Percentiles rank a stretch among this genome's conserved stretches.
Evolutionary conservation across 2,329 filamentous ascomycete genomes (phyloP).

Genomic region (Sodiomyces alkalinus): DNA sequence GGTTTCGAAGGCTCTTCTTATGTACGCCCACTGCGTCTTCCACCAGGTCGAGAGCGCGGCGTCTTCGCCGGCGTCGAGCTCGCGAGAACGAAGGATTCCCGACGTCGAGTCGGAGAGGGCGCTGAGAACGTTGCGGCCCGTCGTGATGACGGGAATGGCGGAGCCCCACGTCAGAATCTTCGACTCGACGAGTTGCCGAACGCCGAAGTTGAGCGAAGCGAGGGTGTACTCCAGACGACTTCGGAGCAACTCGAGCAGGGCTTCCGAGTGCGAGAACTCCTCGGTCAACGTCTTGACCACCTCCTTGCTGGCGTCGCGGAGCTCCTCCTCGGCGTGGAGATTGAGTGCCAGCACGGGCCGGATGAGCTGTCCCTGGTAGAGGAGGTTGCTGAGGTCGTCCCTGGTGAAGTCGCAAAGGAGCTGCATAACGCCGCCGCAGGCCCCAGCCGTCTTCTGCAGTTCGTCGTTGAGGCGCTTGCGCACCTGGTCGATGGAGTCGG

Average conservation of each 20-base stretch:
- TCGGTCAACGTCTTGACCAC: slow-evolving; percentile 71
- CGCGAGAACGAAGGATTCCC: slow-evolving; percentile 38
- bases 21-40: slow-evolving; percentile 67
- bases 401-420: slow-evolving; percentile 63
- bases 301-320: slow-evolving; percentile 67
- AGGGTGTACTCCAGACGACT: slow-evolving; percentile 26
- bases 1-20: slow-evolving; percentile 60
- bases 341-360: slow-evolving; percentile 65
- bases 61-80: slow-evolving; percentile 45
- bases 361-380: slow-evolving; percentile 51
- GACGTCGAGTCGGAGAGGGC: slow-evolving; percentile 39
- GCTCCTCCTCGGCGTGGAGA: slow-evolving; percentile 63
- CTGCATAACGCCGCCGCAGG: slow-evolving; percentile 62
- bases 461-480: slow-evolving; percentile 66
- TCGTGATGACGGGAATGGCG: slow-evolving; percentile 40
- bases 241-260: slow-evolving; percentile 29
- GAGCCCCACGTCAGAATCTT: slow-evolving; percentile 36
- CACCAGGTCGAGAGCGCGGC: slow-evolving; percentile 63
- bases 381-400: slow-evolving; percentile 53
- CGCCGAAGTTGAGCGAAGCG: slow-evolving; percentile 25
- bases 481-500: slow-evolving; percentile 19
- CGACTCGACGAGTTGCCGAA: slow-evolving; percentile 16
- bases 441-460: slow-evolving; percentile 37
- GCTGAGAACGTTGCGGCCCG: slow-evolving; percentile 39
- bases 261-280: slow-evolving; percentile 38